A percentile compares a stretch with the other conserved stretches of the same genome.
Conservation (phyloP, 257 asterid species). For the Solanum sejunctum region DNA sequence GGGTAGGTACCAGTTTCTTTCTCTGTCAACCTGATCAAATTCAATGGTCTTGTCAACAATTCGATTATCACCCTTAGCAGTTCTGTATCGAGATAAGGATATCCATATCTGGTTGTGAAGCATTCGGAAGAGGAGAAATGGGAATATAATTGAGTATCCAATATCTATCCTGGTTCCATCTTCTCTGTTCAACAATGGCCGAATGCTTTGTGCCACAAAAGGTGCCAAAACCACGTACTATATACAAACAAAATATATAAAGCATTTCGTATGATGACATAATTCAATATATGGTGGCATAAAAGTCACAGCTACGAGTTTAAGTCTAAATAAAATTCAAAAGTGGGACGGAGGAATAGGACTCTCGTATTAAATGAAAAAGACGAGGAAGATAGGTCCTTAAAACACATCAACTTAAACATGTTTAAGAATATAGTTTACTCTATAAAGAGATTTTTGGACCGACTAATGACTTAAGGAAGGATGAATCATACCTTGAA, state of each 20-base stretch:
- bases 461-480: not conserved
- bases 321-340: too few species aligned
- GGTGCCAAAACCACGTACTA: conserved; percentile 72
- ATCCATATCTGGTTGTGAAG: conserved; percentile 74
- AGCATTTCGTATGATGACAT: not conserved
- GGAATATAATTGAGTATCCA: conserved; percentile 26
- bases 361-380: not conserved
- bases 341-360: not conserved
- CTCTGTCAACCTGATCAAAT: conserved; percentile 82
- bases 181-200: conserved; percentile 18
- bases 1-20: conserved; percentile 48
- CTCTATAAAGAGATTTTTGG: not conserved
- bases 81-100: conserved; percentile 48
- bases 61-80: conserved; percentile 59
- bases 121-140: conserved; percentile 39
- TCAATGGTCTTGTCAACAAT: conserved; percentile 75
- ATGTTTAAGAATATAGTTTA: not conserved
- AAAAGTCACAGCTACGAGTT: too few species aligned
- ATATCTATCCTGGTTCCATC: conserved; percentile 29
- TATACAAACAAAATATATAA: not conserved
- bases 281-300: not conserved
- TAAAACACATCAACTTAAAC: too few species aligned
- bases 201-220: conserved; percentile 29
- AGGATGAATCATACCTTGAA: conserved; percentile 17
- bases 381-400: not conserved